Conservation (phyloP, 805 yeast species). For the Saccharomyces eubayanus region DNA sequence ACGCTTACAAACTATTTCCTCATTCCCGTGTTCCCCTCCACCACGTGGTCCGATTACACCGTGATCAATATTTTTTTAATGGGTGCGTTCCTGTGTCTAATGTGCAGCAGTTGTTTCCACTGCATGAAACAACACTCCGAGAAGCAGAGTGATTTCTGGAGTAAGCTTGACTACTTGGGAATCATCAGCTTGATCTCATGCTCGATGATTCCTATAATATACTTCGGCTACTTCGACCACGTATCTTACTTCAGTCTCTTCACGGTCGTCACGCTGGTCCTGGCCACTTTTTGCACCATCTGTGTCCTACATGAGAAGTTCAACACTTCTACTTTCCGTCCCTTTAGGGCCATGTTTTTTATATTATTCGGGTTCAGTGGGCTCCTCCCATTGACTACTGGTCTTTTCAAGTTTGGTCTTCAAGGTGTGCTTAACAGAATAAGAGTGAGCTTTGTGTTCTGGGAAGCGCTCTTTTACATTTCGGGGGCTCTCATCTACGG, state of each 20-base stretch:
- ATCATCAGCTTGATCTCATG: slow-evolving; percentile 60
- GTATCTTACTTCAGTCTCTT: slow-evolving; percentile 23
- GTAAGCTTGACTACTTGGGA: slow-evolving; percentile 69
- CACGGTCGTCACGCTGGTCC: slow-evolving; percentile 36
- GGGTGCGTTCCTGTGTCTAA: slow-evolving; percentile 53
- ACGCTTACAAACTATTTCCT: slow-evolving; percentile 24
- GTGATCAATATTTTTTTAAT: slow-evolving; percentile 46
- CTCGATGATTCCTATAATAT: slow-evolving; percentile 46
- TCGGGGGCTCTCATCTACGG: slow-evolving; percentile 77
- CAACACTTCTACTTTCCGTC: slow-evolving; percentile 57
- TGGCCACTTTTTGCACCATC: slow-evolving; percentile 56
- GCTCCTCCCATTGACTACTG: slow-evolving; percentile 55
- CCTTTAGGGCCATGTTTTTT: slow-evolving; percentile 70
- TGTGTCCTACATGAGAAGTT: slow-evolving; percentile 62
- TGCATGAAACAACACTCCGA: slow-evolving; percentile 59
- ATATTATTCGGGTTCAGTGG: slow-evolving; percentile 72
- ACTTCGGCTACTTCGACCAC: slow-evolving; percentile 38
- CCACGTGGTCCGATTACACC: slow-evolving; percentile 38
- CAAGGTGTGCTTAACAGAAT: slow-evolving; percentile 43
- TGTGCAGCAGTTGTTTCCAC: slow-evolving; percentile 60
- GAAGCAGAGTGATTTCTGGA: slow-evolving; percentile 45
- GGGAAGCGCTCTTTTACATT: slow-evolving; percentile 69
- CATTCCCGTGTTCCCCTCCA: slow-evolving; percentile 30
- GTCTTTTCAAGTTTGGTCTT: slow-evolving; percentile 43
- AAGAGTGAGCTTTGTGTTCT: slow-evolving; percentile 50